A percentile compares a stretch with the other conserved stretches of the same genome.
These are phyloP conservation scores for Penicillium expansum DNA, from an alignment of 2,329 filamentous ascomycete genomes.

Conservation along the genomic window DNA sequence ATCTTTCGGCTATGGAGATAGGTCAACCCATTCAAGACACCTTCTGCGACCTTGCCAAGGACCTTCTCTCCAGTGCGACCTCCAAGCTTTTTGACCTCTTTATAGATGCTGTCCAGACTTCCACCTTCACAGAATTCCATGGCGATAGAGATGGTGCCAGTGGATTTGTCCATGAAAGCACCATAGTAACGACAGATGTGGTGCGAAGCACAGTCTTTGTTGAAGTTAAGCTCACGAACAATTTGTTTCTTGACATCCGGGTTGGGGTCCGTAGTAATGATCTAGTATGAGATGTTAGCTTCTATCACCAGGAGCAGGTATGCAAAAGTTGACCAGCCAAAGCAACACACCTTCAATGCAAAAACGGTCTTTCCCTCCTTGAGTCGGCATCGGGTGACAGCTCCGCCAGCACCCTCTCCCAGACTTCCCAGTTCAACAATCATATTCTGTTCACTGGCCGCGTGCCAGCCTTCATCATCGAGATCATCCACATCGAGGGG, in stretches of 20 bases:
- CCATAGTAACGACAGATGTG: conserved; percentile 98
- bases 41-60: conserved; percentile 92
- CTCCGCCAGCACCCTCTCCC: conserved; percentile 92
- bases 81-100: conserved; percentile 91
- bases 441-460: conserved; percentile 82
- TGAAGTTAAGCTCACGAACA: conserved; percentile 91
- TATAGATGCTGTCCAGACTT: conserved; percentile 93
- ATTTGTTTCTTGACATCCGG: conserved; percentile 99
- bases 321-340: background rate
- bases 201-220: conserved; percentile 92
- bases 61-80: conserved; percentile 96
- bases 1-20: conserved; percentile 96
- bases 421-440: conserved; percentile 86
- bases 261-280: conserved; percentile 97
- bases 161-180: conserved; percentile 93
- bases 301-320: background rate
- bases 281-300: conserved; percentile 51
- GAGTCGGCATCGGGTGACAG: conserved; percentile 85
- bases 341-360: conserved; percentile 75
- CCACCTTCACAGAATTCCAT: conserved; percentile 99
- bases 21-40: conserved; percentile 86
- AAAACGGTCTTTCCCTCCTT: conserved; percentile 93
- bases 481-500: conserved; percentile 89
- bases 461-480: conserved; percentile 92
- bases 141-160: conserved; percentile 93